phyloP scores from a whole-genome alignment of 2,329 filamentous ascomycete genomes.

The Colletotrichum sp. region DNA sequence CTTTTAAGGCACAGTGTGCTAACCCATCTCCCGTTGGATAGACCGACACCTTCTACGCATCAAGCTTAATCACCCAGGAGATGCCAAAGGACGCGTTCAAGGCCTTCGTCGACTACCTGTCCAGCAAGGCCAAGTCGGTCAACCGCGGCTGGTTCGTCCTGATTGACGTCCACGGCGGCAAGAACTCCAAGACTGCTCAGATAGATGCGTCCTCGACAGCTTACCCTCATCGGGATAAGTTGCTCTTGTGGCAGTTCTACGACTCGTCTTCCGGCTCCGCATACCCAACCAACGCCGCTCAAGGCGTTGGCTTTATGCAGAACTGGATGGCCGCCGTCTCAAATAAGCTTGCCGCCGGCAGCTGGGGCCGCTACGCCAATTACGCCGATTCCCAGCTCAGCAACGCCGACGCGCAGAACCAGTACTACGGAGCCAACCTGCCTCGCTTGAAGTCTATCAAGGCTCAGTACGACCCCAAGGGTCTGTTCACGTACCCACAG shows the following conservation, averaged over 20 bases:
- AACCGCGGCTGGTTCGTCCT: conserved; percentile 36
- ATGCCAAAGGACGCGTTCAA: conserved; percentile 27
- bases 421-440: conserved; percentile 52
- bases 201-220: conserved; percentile 31
- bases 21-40: background rate
- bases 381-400: conserved; percentile 56
- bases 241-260: conserved; percentile 57
- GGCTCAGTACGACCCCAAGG: conserved; percentile 40
- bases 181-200: conserved; percentile 40
- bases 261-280: conserved; percentile 36
- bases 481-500: conserved; percentile 48
- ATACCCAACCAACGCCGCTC: conserved; percentile 39
- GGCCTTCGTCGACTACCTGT: conserved; percentile 32
- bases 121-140: conserved; percentile 23
- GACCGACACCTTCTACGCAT: conserved; percentile 34
- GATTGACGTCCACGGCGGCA: conserved; percentile 38
- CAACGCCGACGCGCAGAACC: conserved; percentile 49
- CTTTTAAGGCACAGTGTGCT: background rate
- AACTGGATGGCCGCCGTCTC: conserved; percentile 45
- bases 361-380: conserved; percentile 58
- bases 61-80: conserved; percentile 31
- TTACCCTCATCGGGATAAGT: conserved; percentile 46
- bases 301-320: conserved; percentile 36
- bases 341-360: conserved; percentile 31
- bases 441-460: conserved; percentile 42